These are phyloP conservation scores for Verbascum thapsus DNA, from an alignment of 257 asterid genomes.

Conservation along the genomic window DNA sequence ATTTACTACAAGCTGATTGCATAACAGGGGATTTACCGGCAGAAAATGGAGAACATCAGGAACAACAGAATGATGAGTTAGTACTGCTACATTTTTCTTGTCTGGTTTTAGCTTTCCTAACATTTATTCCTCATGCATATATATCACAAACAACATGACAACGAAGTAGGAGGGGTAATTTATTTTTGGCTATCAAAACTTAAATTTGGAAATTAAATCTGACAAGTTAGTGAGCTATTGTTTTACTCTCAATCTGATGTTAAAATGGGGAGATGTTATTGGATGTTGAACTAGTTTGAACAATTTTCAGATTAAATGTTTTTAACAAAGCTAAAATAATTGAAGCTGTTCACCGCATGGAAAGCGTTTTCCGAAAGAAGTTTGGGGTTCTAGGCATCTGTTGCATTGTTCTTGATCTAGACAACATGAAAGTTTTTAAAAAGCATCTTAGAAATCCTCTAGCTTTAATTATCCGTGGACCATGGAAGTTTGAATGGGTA, in stretches of 20 bases:
- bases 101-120: slow-evolving; percentile 18
- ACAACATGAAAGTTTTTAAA: too few species aligned
- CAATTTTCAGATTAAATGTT: not conserved
- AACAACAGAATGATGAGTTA: slow-evolving; percentile 49
- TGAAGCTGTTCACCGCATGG: not conserved
- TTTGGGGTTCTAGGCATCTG: not conserved
- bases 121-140: slow-evolving; percentile 2
- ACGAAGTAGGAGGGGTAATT: not conserved
- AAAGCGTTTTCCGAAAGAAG: not conserved
- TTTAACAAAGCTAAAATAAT: not conserved
- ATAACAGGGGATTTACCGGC: slow-evolving; percentile 34
- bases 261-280: not conserved
- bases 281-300: not conserved
- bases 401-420: too few species aligned
- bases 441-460: too few species aligned
- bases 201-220: not conserved
- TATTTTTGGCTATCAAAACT: not conserved
- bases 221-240: not conserved
- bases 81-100: slow-evolving; percentile 24
- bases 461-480: too few species aligned
- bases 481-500: too few species aligned
- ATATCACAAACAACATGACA: slow-evolving; percentile 4
- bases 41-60: slow-evolving; percentile 38
- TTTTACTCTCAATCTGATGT: slow-evolving; percentile 1
- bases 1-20: slow-evolving; percentile 29